A percentile compares a stretch with the other conserved stretches of the same genome.
Conservation (phyloP, 2,329 filamentous ascomycete genomes). For the Fusarium piperis region DNA sequence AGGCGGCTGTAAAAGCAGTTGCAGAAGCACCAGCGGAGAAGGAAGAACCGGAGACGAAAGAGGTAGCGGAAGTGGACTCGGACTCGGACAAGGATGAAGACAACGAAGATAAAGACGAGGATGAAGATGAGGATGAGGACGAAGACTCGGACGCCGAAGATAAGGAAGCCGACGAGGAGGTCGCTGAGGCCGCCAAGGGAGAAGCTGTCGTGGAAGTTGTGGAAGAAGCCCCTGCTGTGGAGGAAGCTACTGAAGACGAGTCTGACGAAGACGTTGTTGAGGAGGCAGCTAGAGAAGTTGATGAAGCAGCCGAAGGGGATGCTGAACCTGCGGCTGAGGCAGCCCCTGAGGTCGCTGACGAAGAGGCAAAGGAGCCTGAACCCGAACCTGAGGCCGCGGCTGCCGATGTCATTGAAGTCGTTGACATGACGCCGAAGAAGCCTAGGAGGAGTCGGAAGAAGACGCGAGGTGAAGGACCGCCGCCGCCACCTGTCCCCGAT, state of each 20-base stretch:
- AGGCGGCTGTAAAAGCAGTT: background rate
- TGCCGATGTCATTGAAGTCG: constrained; percentile 53
- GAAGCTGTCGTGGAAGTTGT: constrained; percentile 46
- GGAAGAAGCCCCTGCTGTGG: constrained; percentile 32
- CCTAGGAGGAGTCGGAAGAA: constrained; percentile 57
- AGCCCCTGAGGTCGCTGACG: constrained; percentile 2
- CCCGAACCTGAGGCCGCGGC: constrained; percentile 20
- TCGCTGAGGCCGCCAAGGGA: background rate
- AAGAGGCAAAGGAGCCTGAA: constrained; percentile 46
- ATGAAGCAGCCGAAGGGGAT: constrained; percentile 35
- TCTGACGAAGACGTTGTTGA: constrained; percentile 21
- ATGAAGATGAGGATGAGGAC: background rate
- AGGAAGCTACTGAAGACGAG: constrained; percentile 34
- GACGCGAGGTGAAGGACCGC: constrained; percentile 49
- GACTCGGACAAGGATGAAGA: constrained; percentile 1
- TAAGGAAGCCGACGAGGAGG: background rate
- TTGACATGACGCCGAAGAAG: constrained; percentile 60
- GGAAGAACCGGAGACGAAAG: constrained; percentile 41
- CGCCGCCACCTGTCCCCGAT: constrained; percentile 56
- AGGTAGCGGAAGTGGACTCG: constrained; percentile 5
- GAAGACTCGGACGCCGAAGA: background rate
- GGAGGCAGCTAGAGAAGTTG: constrained; percentile 32
- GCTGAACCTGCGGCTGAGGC: constrained; percentile 38
- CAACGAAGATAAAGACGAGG: background rate
- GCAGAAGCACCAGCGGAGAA: constrained; percentile 5